These are phyloP conservation scores for Aspergillus udagawae DNA, from an alignment of 2,329 filamentous ascomycete genomes.

Conservation along the genomic window DNA sequence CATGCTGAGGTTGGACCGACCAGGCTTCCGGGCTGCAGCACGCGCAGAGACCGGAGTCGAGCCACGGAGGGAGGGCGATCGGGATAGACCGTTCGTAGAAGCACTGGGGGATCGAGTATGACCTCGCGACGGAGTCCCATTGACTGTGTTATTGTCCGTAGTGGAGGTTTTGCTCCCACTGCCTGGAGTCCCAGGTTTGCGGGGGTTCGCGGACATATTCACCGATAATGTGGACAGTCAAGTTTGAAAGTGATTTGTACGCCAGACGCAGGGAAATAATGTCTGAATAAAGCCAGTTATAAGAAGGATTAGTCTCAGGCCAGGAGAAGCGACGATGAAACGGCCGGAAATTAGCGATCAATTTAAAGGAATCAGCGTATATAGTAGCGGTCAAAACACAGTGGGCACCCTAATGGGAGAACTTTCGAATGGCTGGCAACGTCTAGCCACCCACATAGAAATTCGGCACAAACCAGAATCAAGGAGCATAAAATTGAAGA, in stretches of 20 bases:
- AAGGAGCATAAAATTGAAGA: neutral
- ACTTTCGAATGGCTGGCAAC: constrained; percentile 1
- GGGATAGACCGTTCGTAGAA: constrained; percentile 47
- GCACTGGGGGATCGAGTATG: constrained; percentile 49
- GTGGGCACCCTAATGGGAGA: constrained; percentile 19
- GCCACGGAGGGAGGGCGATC: constrained; percentile 62
- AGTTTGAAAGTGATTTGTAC: neutral
- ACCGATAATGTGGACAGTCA: constrained; percentile 9
- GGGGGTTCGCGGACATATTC: constrained; percentile 42
- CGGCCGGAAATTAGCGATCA: constrained; percentile 22
- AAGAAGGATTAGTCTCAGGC: neutral
- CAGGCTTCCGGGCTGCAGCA: constrained; percentile 61
- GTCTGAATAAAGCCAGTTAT: constrained; percentile 9
- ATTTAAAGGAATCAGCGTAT: constrained; percentile 20
- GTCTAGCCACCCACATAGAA: neutral
- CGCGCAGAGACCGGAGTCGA: constrained; percentile 63
- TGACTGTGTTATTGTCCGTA: constrained; percentile 25
- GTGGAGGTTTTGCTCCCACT: constrained; percentile 30
- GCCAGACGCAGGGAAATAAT: constrained; percentile 6
- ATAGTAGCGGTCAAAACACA: constrained; percentile 26
- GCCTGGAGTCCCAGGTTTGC: constrained; percentile 38
- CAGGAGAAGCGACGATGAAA: constrained; percentile 16
- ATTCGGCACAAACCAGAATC: neutral
- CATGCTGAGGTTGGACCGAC: constrained; percentile 41
- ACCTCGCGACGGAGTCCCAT: constrained; percentile 34